These are phyloP conservation scores for Spathaspora sp. DNA, from an alignment of 1,139 yeast species.

Conservation along the genomic window DNA sequence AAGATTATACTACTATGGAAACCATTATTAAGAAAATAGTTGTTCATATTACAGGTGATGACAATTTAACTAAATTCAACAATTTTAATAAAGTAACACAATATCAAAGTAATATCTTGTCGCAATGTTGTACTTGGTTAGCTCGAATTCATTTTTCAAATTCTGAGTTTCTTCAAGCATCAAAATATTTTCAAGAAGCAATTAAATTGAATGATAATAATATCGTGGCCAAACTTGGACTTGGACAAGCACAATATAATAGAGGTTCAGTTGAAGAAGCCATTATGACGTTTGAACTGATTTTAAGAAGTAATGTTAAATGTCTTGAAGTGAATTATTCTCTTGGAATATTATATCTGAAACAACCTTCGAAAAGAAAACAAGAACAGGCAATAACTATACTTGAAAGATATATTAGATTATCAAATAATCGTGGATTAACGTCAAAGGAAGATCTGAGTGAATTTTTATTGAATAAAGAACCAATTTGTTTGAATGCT, in stretches of 20 bases:
- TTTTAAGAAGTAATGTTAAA: slow-evolving; percentile 66
- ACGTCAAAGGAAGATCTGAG: slow-evolving; percentile 25
- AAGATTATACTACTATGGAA: slow-evolving; percentile 56
- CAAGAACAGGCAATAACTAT: slow-evolving; percentile 57
- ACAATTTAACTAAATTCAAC: slow-evolving; percentile 17
- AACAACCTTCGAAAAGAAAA: slow-evolving; percentile 36
- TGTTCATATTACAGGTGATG: slow-evolving; percentile 24
- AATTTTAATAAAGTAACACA: slow-evolving; percentile 24
- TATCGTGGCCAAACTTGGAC: slow-evolving; percentile 72
- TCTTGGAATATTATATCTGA: slow-evolving; percentile 71
- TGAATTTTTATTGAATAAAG: slow-evolving; percentile 42
- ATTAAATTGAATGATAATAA: slow-evolving; percentile 61
- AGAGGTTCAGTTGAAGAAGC: slow-evolving; percentile 83
- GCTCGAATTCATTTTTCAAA: slow-evolving; percentile 71
- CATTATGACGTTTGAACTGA: slow-evolving; percentile 75
- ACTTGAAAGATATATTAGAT: slow-evolving; percentile 69
- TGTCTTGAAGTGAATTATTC: slow-evolving; percentile 75
- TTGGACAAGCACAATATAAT: slow-evolving; percentile 81
- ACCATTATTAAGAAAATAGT: slow-evolving; percentile 56
- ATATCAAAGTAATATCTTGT: slow-evolving; percentile 43
- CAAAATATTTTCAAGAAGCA: slow-evolving; percentile 72
- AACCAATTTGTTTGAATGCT: slow-evolving; percentile 69
- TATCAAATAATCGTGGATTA: slow-evolving; percentile 50
- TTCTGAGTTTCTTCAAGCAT: slow-evolving; percentile 64
- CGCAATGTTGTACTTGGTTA: slow-evolving; percentile 86